phyloP scores from a whole-genome alignment of 2,329 filamentous ascomycete species.

The Penicillium sclerotigenum region DNA sequence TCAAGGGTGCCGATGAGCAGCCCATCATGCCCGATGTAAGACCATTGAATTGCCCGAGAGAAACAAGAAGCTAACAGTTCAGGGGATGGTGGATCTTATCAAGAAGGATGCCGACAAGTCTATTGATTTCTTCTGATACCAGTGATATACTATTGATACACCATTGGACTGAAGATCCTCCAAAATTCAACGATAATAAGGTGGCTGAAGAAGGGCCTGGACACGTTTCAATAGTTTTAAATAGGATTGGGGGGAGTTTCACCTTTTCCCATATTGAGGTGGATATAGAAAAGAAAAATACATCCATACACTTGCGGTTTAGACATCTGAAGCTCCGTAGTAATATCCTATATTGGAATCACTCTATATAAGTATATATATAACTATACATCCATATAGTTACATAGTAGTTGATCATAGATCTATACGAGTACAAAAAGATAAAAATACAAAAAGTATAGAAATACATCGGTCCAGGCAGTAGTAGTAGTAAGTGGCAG shows the following conservation, averaged over 20 bases:
- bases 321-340: no score
- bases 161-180: neutral
- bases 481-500: neutral
- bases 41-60: constrained; percentile 8
- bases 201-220: neutral
- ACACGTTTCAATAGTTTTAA: neutral
- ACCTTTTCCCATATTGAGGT: neutral
- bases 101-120: constrained; percentile 90
- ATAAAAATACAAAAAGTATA: neutral
- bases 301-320: neutral
- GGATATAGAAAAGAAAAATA: neutral
- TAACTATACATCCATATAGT: no score
- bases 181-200: neutral
- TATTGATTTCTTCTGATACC: constrained; percentile 71
- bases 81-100: constrained; percentile 95
- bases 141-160: neutral
- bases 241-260: neutral
- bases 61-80: constrained; percentile 15
- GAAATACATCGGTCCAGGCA: neutral
- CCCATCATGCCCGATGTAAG: constrained; percentile 88
- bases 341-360: no score
- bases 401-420: no score
- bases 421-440: neutral
- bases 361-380: no score
- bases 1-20: constrained; percentile 68